phyloP scores from a whole-genome alignment of 768 basidiomycete genomes.

The Termitomyces sp. region DNA sequence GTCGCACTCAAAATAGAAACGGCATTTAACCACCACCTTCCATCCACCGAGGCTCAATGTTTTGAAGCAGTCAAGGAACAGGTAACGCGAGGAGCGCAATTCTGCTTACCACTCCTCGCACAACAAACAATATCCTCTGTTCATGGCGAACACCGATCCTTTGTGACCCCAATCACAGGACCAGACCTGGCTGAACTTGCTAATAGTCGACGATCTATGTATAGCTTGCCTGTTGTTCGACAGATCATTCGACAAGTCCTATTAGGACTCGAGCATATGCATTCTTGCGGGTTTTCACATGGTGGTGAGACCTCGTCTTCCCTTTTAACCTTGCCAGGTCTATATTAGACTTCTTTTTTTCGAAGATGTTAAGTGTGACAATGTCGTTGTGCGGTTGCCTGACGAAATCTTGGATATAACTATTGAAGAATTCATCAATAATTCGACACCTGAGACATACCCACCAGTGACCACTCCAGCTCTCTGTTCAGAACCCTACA shows the following conservation, averaged over 20 bases:
- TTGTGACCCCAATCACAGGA: not conserved
- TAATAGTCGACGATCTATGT: not conserved
- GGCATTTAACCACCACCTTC: not conserved
- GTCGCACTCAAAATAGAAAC: not conserved
- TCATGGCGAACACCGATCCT: not conserved
- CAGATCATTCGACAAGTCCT: not conserved
- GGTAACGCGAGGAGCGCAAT: not conserved
- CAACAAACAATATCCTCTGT: not conserved
- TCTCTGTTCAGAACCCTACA: not conserved
- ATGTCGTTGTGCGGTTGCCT: not conserved
- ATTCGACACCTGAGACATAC: not conserved
- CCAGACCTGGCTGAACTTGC: not conserved
- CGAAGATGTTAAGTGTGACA: not conserved
- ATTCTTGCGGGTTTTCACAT: not conserved
- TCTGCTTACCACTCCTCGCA: not conserved
- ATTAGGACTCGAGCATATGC: not conserved
- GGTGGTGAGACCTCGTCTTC: not conserved
- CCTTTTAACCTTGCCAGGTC: not conserved
- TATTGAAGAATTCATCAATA: not conserved
- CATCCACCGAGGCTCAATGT: not conserved
- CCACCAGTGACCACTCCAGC: not conserved
- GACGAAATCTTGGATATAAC: not conserved
- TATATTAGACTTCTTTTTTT: not conserved
- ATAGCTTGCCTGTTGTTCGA: not conserved
- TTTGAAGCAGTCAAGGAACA: not conserved